Evolutionary conservation across 2,329 filamentous ascomycete genomes (phyloP).

Genomic region (Talaromyces sp.): DNA sequence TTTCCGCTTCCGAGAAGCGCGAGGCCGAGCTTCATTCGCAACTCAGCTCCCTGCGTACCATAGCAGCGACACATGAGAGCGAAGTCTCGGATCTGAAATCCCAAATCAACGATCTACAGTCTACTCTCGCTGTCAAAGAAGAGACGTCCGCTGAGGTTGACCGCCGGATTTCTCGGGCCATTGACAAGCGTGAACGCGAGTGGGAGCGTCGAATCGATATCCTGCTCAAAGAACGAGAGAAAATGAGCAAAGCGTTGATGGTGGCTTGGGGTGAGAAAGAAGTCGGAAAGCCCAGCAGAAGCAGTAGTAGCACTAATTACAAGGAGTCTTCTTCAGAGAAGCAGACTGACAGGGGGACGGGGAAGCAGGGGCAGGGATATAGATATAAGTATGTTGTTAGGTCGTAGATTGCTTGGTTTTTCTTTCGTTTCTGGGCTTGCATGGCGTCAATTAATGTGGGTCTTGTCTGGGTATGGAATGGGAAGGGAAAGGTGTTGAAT

Average conservation of each 20-base stretch:
- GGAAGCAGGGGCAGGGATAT: conserved; percentile 28
- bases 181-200: conserved; percentile 38
- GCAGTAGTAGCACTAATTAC: not conserved
- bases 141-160: conserved; percentile 34
- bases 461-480: conserved; percentile 15
- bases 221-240: conserved; percentile 35
- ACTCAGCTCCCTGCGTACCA: conserved; percentile 21
- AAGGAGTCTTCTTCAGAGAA: not conserved
- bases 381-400: conserved; percentile 30
- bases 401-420: not conserved
- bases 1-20: conserved; percentile 28
- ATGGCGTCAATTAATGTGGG: conserved; percentile 8
- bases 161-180: conserved; percentile 31
- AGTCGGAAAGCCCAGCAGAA: conserved; percentile 22
- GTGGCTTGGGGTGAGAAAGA: conserved; percentile 38
- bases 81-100: conserved; percentile 23
- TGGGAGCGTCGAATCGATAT: conserved; percentile 37
- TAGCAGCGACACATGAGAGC: conserved; percentile 15
- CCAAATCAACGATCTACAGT: conserved; percentile 29
- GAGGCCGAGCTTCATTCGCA: conserved; percentile 29
- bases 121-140: conserved; percentile 34
- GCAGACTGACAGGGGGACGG: not conserved
- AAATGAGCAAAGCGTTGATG: conserved; percentile 35
- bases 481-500: not conserved
- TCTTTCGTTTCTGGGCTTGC: not conserved